A percentile compares a stretch with the other conserved stretches of the same genome.
These are phyloP conservation scores for Rhodotorula mucilaginosa DNA, from an alignment of 1,284 basidiomycete species.

Conservation along the genomic window DNA sequence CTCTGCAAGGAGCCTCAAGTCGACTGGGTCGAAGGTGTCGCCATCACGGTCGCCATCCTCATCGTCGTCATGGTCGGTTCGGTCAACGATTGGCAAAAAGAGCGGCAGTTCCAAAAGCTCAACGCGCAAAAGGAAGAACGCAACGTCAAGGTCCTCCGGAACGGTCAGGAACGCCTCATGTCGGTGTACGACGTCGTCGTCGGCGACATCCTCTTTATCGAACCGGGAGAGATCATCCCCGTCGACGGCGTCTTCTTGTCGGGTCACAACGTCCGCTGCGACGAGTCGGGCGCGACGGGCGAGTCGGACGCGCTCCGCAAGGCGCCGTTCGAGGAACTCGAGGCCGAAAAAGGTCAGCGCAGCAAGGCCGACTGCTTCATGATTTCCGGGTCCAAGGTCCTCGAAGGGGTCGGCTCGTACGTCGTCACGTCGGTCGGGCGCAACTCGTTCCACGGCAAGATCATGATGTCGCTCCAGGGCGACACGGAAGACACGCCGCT, in stretches of 20 bases:
- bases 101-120: slow-evolving; percentile 85
- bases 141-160: slow-evolving; percentile 83
- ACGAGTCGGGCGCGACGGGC: slow-evolving; percentile 94
- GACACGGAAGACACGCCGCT: slow-evolving; percentile 85
- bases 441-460: slow-evolving; percentile 90
- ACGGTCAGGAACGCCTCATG: slow-evolving; percentile 72
- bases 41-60: slow-evolving; percentile 83
- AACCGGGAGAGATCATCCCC: slow-evolving; percentile 93
- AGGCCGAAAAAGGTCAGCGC: slow-evolving; percentile 47
- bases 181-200: slow-evolving; percentile 90
- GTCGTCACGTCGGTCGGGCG: slow-evolving; percentile 88
- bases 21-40: slow-evolving; percentile 98
- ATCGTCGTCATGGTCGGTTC: slow-evolving; percentile 86
- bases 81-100: slow-evolving; percentile 94
- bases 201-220: slow-evolving; percentile 84
- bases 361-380: slow-evolving; percentile 87
- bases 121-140: slow-evolving; percentile 97
- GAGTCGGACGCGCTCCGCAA: slow-evolving; percentile 96
- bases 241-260: slow-evolving; percentile 91
- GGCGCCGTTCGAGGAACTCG: slow-evolving; percentile 71
- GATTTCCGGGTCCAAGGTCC: slow-evolving; percentile 87
- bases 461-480: slow-evolving; percentile 83
- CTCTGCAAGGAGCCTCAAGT: slow-evolving; percentile 49
- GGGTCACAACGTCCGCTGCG: slow-evolving; percentile 92
- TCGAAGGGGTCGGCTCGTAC: slow-evolving; percentile 92